phyloP scores from a whole-genome alignment of 441 rosid species.

The Hura crepitans region DNA sequence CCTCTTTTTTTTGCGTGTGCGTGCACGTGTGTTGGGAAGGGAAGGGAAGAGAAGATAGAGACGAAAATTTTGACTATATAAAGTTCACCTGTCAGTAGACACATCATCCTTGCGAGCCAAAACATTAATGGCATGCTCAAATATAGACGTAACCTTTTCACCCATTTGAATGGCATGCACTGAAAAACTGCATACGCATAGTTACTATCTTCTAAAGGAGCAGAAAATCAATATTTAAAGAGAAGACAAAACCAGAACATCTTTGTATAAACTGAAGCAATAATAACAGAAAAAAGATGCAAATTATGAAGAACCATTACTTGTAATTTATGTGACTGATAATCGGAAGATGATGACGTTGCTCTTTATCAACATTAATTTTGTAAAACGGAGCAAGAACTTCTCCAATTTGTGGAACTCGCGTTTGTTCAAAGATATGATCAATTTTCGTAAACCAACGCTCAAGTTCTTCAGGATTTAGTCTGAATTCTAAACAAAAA shows the following conservation, averaged over 20 bases:
- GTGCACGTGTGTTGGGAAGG: neutral
- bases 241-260: constrained; percentile 5
- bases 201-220: constrained; percentile 15
- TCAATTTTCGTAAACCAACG: constrained; percentile 93
- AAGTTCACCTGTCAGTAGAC: constrained; percentile 54
- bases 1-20: neutral
- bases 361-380: constrained; percentile 53
- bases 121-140: constrained; percentile 81
- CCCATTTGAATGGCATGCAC: constrained; percentile 94
- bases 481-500: constrained; percentile 60
- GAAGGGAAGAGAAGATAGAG: neutral
- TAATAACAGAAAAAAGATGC: neutral
- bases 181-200: constrained; percentile 59
- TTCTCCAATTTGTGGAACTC: constrained; percentile 75
- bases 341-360: constrained; percentile 69
- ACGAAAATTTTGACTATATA: constrained; percentile 1
- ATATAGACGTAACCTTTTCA: constrained; percentile 77
- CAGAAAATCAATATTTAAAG: constrained; percentile 1
- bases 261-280: constrained; percentile 5
- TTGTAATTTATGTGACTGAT: constrained; percentile 83
- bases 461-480: constrained; percentile 82
- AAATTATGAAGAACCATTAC: constrained; percentile 36
- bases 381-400: constrained; percentile 73
- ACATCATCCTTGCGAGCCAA: constrained; percentile 72
- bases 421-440: constrained; percentile 88